Conservation (phyloP, 257 asterid genomes). For the Fraxinus cuspidata region DNA sequence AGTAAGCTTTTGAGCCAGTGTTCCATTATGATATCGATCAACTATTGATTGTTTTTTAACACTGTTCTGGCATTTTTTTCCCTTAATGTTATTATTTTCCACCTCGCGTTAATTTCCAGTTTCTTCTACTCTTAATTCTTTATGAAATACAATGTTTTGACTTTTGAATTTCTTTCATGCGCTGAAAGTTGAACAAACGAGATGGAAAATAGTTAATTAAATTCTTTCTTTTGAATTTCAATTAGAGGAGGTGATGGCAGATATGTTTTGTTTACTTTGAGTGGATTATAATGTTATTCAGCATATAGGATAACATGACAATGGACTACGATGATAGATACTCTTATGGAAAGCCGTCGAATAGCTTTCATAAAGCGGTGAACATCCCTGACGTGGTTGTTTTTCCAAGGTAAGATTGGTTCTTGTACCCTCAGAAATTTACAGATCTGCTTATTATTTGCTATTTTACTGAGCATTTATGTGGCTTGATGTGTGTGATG, state of each 20-base stretch:
- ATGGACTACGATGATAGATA: slow-evolving; percentile 85
- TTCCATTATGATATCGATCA: not conserved
- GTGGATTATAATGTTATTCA: slow-evolving; percentile 15
- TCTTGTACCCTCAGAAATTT: slow-evolving; percentile 11
- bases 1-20: not conserved
- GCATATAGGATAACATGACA: slow-evolving; percentile 69
- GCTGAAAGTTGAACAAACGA: not conserved
- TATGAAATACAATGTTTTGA: not conserved
- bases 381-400: slow-evolving; percentile 87
- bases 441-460: not conserved
- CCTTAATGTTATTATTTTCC: not conserved
- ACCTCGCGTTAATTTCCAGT: not conserved
- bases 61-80: not conserved
- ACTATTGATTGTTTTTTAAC: not conserved
- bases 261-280: not conserved
- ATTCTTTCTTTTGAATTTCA: not conserved
- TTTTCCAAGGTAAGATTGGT: slow-evolving; percentile 66
- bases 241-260: not conserved
- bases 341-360: slow-evolving; percentile 89
- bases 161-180: not conserved
- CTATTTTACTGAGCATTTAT: not conserved
- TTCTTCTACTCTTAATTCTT: too few species aligned
- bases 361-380: slow-evolving; percentile 91
- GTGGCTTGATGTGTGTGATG: too few species aligned
- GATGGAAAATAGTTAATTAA: not conserved